Base-by-base conservation (phyloP, 495 filamentous ascomycete genomes). In the Neurospora sp. region DNA sequence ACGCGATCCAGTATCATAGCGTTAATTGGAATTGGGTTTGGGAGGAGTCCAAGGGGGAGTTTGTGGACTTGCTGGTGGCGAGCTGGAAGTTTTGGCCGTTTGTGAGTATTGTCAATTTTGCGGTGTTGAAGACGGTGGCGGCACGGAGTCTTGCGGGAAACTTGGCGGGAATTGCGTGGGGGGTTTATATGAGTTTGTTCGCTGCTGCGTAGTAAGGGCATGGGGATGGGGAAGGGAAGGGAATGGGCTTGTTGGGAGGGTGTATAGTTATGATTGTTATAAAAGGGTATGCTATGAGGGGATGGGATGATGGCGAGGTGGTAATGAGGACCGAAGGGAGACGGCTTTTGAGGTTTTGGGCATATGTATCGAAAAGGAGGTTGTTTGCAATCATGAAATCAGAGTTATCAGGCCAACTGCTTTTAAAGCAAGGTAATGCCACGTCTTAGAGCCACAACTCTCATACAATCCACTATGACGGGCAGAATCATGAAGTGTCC, bases 101-200 rank as follows among this genome's bases (percentile, higher is more conserved):
- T n/a, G 92, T 98, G 8, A 92, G 91, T 70, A 69, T 92, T 31
- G 77, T 96, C 28, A 92, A 94, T 81, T 98, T 93, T 80, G 89
- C 90, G 0, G 86, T 96, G 66, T 85, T 99, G 31, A 82, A 80
- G 78, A 93, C 90, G 6, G 89, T 96, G 17, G 88, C 96, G 76
- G 85, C 86, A 40, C 84, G 95, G 74, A 90, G 92, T 66, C 83
- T 98, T 37, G 89, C 94, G 81, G 94, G 91, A 0, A 90, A 90
- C 79, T 80, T 93, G 71, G 92, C 94, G 37, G 94, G 95, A 3
- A 78, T 99, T 62, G 89, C 85, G 31, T 99, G 96, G 96, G 92
- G 92, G 1, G 81, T 97, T 69, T 98, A 94, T 83, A 84, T 98
- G 80, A 95, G 93, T 78, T 80, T 96, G 75, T 82, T 90, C 75